Conservation (phyloP, 257 asterid species). For the Eucommia ulmoides region DNA sequence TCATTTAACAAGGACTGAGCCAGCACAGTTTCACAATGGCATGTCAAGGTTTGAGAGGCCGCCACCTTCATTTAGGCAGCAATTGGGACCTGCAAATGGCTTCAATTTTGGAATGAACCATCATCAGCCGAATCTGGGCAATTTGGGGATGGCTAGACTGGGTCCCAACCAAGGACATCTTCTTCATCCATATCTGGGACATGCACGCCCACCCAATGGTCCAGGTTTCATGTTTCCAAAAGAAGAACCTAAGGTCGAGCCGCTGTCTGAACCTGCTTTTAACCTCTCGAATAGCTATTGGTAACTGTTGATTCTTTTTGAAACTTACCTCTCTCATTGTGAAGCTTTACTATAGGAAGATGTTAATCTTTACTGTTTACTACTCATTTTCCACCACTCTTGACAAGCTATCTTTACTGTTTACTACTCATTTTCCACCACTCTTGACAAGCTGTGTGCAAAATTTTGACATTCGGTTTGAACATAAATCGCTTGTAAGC, state of each 20-base stretch:
- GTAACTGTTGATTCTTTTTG: neutral
- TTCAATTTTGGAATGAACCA: slow-evolving; percentile 36
- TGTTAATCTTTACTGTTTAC: neutral
- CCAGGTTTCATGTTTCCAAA: slow-evolving; percentile 39
- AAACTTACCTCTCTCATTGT: neutral
- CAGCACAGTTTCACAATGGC: slow-evolving; percentile 36
- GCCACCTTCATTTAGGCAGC: slow-evolving; percentile 26
- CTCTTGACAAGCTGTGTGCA: neutral
- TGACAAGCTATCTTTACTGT: neutral
- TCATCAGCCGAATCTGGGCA: slow-evolving; percentile 31
- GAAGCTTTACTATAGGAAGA: neutral
- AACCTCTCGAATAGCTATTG: neutral
- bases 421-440: neutral
- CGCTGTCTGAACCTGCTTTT: slow-evolving; percentile 34
- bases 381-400: neutral
- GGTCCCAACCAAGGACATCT: slow-evolving; percentile 33
- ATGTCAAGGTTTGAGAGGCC: slow-evolving; percentile 34
- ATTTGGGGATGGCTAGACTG: slow-evolving; percentile 29
- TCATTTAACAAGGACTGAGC: slow-evolving; percentile 37
- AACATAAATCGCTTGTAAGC: neutral
- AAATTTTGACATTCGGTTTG: neutral
- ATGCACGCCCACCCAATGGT: slow-evolving; percentile 18
- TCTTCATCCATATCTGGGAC: slow-evolving; percentile 34
- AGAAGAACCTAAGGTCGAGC: slow-evolving; percentile 48
- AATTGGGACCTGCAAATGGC: slow-evolving; percentile 32